Evolutionary conservation across 768 basidiomycete genomes (phyloP), one percentile per base, ranked within the genome.

Genomic region (Russula lepida): DNA sequence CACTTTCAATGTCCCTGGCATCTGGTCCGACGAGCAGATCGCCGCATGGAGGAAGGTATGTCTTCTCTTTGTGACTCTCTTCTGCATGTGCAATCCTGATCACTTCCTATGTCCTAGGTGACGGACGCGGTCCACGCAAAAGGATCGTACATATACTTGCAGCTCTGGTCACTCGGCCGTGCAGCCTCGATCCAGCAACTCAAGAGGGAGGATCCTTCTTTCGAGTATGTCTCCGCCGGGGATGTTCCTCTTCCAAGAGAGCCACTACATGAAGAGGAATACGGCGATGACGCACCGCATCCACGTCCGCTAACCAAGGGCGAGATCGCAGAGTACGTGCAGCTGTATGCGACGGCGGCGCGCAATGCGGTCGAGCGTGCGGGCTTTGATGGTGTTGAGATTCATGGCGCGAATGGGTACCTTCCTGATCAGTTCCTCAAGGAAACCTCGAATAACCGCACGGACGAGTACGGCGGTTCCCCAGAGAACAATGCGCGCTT

Each of bases 41-140:
- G 65, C 59, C 0, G 79, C 71, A 0, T 88, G 84, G 85, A 82
- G 80, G 67, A 66, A 76, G 71, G 81, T 77, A 41, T 21, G 72
- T n/a, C 15, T 59, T 4, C 15, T 47, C 6, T 19, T n/a, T 41
- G 37, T 15, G 12, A 17, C 19, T 6, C n/a, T 32, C 17, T 13
- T 4, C 21, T 9, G 4, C 12, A 13, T 3, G 21, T 8, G 8
- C 2, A 44, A 11, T 23, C 21, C 1, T 12, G 12, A 21, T 23
- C 21, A 44, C 19, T 13, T 32, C 13, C n/a, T 32, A 2, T 19
- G 6, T 43, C 9, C 28, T 37, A 74, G 71, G 64, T 81, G 23
- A 73, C 71, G 23, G 74, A 21, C 7, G 43, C 21, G 7, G 44
- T 23, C 21, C 44, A 76, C 66, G 71, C 71, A 5, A 74, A 77